Evolutionary conservation across 257 asterid genomes (phyloP).

Genomic region (Solanum chiquidenum): DNA sequence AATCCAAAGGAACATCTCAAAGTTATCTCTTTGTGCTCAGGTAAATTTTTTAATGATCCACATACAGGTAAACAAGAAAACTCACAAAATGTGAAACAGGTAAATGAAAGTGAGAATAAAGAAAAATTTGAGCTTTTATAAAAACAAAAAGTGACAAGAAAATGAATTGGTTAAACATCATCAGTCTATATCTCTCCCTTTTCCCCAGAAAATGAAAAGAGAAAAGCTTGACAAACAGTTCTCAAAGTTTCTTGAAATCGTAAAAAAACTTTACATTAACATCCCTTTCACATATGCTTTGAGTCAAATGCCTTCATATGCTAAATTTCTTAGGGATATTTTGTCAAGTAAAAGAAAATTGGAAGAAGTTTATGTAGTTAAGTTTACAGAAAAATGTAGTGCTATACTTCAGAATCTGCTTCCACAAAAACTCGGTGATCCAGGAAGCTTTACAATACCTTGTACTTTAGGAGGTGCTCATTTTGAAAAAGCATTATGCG

Average conservation of each 20-base stretch:
- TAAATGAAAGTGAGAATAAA: not conserved
- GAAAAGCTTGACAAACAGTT: too few species aligned
- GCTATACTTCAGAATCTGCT: not conserved
- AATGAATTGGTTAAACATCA: not conserved
- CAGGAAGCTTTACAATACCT: not conserved
- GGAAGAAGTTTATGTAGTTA: too few species aligned
- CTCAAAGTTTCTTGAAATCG: too few species aligned
- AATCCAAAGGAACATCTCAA: not conserved
- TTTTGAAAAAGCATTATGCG: not conserved
- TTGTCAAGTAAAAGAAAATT: too few species aligned
- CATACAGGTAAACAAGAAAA: not conserved
- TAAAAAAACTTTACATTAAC: too few species aligned
- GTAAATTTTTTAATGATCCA: not conserved
- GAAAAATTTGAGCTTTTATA: not conserved
- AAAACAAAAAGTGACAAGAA: not conserved
- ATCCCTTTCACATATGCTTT: too few species aligned
- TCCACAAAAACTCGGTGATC: not conserved
- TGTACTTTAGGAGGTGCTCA: not conserved
- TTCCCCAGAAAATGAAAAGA: too few species aligned
- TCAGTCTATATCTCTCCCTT: too few species aligned
- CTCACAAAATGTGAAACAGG: not conserved
- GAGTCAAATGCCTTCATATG: too few species aligned
- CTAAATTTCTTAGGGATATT: too few species aligned
- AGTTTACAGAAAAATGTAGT: not conserved
- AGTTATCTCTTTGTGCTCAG: not conserved